Conservation (phyloP, 176 grass and related monocot species). For the Triticum monococcum region DNA sequence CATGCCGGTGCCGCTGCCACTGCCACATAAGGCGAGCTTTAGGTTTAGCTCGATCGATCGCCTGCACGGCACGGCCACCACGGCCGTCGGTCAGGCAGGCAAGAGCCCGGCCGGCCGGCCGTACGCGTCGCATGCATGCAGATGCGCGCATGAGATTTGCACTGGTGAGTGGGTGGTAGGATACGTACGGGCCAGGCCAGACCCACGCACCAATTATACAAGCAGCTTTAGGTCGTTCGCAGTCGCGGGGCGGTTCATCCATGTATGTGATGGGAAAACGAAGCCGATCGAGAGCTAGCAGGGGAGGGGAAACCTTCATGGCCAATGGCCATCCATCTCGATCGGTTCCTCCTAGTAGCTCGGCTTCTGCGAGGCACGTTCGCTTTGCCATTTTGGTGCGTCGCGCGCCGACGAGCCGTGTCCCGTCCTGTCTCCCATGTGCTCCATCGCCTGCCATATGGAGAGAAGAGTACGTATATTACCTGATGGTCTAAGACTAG, state of each 20-base stretch:
- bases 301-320: not conserved
- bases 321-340: not conserved
- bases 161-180: not conserved
- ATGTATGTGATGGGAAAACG: slow-evolving; percentile 21
- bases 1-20: not conserved
- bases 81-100: too few relatives aligned
- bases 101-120: not conserved
- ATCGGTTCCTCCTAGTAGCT: not conserved
- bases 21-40: too few relatives aligned
- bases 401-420: slow-evolving; percentile 7
- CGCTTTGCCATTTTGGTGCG: slow-evolving; percentile 32
- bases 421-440: slow-evolving; percentile 24
- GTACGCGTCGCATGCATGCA: slow-evolving; percentile 13
- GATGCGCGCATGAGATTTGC: not conserved
- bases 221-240: not conserved
- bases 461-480: not conserved
- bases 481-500: not conserved
- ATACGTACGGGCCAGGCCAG: not conserved
- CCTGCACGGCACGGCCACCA: not conserved
- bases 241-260: not conserved
- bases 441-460: not conserved
- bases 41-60: not conserved
- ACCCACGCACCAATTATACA: not conserved
- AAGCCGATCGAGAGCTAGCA: not conserved
- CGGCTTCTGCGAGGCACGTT: slow-evolving; percentile 6